phyloP scores from a whole-genome alignment of 345 rosid species.

The Psidium friedrichsthalianum region DNA sequence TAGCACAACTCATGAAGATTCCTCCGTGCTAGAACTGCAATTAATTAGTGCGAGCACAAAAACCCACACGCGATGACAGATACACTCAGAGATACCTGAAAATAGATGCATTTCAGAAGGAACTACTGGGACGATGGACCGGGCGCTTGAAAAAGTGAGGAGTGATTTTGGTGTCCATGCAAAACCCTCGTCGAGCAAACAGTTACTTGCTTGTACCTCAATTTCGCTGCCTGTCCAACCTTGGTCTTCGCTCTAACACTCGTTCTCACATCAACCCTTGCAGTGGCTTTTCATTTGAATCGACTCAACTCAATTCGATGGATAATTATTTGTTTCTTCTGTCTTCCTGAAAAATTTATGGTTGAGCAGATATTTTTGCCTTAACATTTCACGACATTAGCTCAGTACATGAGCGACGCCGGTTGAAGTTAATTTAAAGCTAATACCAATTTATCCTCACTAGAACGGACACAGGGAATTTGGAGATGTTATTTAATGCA shows the following conservation, averaged over 20 bases:
- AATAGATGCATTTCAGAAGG: neutral
- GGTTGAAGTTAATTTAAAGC: neutral
- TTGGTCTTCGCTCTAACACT: neutral
- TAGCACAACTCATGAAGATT: neutral
- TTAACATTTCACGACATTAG: neutral
- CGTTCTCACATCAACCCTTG: neutral
- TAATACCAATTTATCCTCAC: neutral
- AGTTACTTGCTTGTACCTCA: conserved; percentile 3
- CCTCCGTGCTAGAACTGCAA: neutral
- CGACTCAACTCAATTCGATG: neutral
- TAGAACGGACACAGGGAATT: neutral
- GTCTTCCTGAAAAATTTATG: neutral
- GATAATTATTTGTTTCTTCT: neutral
- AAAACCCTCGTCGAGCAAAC: conserved; percentile 5
- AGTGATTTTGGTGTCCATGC: conserved; percentile 1
- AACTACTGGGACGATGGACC: neutral
- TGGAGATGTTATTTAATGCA: neutral
- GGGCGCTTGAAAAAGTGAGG: neutral
- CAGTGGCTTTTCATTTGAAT: neutral
- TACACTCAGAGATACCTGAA: neutral
- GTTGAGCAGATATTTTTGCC: neutral
- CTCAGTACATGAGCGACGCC: neutral
- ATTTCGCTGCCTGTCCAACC: conserved; percentile 6
- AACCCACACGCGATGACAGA: neutral
- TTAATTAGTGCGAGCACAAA: neutral